A percentile compares a stretch with the other conserved stretches of the same genome.
These are phyloP conservation scores for Suillus spraguei DNA, from an alignment of 768 basidiomycete species.

Conservation along the genomic window DNA sequence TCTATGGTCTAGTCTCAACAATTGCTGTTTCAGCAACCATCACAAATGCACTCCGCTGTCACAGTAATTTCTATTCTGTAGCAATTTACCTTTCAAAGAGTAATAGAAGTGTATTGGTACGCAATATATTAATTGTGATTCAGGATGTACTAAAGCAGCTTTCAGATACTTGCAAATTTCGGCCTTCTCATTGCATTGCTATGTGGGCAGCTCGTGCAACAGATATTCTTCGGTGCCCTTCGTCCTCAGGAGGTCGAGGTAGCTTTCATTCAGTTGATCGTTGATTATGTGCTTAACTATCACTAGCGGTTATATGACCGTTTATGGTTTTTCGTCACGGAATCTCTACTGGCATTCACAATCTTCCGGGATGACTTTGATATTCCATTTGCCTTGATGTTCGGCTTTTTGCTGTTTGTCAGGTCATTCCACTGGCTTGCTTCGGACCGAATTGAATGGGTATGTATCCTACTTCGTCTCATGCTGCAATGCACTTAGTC, in stretches of 20 bases:
- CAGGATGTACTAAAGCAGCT: constrained; percentile 5
- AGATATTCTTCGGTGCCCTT: constrained; percentile 89
- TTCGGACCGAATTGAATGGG: constrained; percentile 95
- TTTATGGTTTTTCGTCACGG: constrained; percentile 97
- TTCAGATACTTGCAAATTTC: constrained; percentile 90
- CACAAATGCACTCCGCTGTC: constrained; percentile 74
- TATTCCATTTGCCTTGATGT: constrained; percentile 90
- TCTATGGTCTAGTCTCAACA: constrained; percentile 71
- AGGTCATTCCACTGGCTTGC: constrained; percentile 99
- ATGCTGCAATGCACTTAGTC: constrained; percentile 13
- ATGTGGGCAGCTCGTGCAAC: constrained; percentile 76
- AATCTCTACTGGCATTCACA: constrained; percentile 93
- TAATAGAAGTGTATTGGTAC: constrained; percentile 88
- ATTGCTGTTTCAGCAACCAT: constrained; percentile 73
- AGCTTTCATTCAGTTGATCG: constrained; percentile 20
- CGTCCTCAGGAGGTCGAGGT: constrained; percentile 93
- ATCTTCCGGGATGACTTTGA: constrained; percentile 98
- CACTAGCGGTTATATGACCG: constrained; percentile 90
- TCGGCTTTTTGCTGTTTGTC: constrained; percentile 90
- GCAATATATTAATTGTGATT: constrained; percentile 24
- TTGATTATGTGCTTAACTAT: background rate
- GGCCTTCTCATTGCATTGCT: constrained; percentile 76
- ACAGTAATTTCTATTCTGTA: constrained; percentile 94
- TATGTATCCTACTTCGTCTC: constrained; percentile 38
- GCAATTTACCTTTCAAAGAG: constrained; percentile 92